A percentile compares a stretch with the other conserved stretches of the same genome.
Evolutionary conservation across 2,329 filamentous ascomycete genomes (phyloP).

Genomic region (Talaromyces sp.): DNA sequence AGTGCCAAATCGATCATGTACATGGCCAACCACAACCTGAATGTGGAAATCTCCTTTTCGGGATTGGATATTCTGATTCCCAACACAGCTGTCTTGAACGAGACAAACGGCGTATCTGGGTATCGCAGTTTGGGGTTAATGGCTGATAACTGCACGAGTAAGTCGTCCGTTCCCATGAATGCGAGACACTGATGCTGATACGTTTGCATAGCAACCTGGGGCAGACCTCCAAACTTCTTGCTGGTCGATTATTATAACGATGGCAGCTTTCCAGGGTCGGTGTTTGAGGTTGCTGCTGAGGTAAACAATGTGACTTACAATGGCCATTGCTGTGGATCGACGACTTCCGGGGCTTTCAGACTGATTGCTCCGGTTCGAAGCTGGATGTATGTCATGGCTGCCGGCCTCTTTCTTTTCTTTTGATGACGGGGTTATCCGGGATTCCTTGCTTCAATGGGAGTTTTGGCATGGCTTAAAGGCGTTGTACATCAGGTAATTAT

Average conservation of each 20-base stretch:
- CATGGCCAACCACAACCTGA: conserved; percentile 87
- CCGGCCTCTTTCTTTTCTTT: neutral
- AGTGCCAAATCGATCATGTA: conserved; percentile 64
- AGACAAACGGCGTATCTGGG: conserved; percentile 66
- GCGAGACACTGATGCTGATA: neutral
- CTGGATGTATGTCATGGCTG: neutral
- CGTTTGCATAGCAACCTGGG: conserved; percentile 52
- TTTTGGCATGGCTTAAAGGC: neutral
- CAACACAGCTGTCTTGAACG: conserved; percentile 64
- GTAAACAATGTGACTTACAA: conserved; percentile 71
- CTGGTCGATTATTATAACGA: conserved; percentile 83
- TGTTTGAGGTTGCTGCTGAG: conserved; percentile 68
- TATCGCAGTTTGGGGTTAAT: conserved; percentile 63
- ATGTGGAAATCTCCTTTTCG: conserved; percentile 67
- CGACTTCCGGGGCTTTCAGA: conserved; percentile 21
- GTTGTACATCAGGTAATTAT: neutral
- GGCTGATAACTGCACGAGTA: conserved; percentile 59
- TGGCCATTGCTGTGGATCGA: conserved; percentile 40
- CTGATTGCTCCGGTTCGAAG: neutral
- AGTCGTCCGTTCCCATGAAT: conserved; percentile 20
- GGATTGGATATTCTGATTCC: conserved; percentile 65
- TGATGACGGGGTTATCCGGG: neutral
- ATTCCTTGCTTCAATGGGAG: neutral
- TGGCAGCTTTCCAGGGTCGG: conserved; percentile 64
- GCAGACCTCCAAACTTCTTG: conserved; percentile 68